These are phyloP conservation scores for Cercospora nicotianae DNA, from an alignment of 2,329 filamentous ascomycete species.

Conservation along the genomic window DNA sequence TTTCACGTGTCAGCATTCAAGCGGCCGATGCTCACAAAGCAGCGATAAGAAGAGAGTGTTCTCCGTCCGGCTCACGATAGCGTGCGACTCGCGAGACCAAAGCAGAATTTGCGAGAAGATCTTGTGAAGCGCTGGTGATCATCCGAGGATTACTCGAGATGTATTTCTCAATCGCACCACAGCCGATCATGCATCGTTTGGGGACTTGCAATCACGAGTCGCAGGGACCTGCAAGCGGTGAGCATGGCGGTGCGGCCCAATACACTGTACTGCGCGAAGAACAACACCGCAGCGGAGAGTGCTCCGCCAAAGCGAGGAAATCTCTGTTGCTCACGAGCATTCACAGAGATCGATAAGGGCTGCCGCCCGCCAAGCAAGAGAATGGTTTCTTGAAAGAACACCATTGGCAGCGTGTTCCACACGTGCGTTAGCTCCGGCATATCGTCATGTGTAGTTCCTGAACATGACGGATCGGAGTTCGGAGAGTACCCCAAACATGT, in stretches of 20 bases:
- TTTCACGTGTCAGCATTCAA: background rate
- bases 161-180: background rate
- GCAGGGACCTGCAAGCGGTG: background rate
- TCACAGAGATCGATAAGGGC: background rate
- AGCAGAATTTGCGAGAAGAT: background rate
- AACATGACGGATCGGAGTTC: background rate
- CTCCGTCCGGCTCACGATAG: background rate
- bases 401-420: background rate
- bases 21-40: background rate
- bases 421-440: background rate
- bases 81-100: background rate
- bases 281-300: background rate
- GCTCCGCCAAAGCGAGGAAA: background rate
- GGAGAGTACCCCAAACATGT: background rate
- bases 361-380: background rate
- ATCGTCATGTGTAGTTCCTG: background rate
- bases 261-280: background rate
- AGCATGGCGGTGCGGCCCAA: background rate
- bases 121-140: background rate
- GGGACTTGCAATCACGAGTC: background rate
- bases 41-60: background rate
- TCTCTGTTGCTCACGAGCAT: background rate
- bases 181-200: background rate
- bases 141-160: background rate
- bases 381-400: background rate